Evolutionary conservation across 306 rosid species (phyloP), one percentile per base, ranked within the genome.

Genomic region (Erythrophleum fordii): DNA sequence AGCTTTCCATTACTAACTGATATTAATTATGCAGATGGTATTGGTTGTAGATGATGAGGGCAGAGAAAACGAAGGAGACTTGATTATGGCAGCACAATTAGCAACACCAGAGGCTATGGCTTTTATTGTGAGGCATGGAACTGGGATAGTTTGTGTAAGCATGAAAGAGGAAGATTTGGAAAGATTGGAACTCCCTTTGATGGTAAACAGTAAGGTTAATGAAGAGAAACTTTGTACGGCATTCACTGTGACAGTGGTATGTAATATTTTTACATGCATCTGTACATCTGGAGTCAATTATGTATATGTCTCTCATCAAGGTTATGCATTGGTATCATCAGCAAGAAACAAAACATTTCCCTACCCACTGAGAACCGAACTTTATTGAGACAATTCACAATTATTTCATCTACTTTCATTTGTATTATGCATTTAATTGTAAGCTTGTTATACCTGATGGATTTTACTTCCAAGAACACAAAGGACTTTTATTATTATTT

Each of bases 31-130:
- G 85, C 91, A 93, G 98, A 81, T 90, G 87, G 98, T 93, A 42
- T 74, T 93, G 76, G 97, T 91, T 76, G 95, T 93, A 44, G 97
- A 93, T 52, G 98, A 91, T 8, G 98, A 93, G 85, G 95, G 91
- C 51, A 90, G 98, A 83, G 97, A 93, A 85, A 93, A 93, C 79
- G 98, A 93, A 84, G 98, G 98, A 79, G 98, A 93, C 85, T 64
- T 93, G 20, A 89, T 93, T 68, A 93, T 93, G 97, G 95, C 97
- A 11, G 97, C 98, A 12, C 68, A 90, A 81, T 35, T 92, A 81
- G 97, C 85, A 37, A 93, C 98, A 20, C 92, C 98, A 42, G 97
- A 93, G 83, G 97, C 98, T 73, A 91, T 93, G 98, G 98, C 98
- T 77, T 93, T 93, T 77, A 87, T 93, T 82, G 98, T 93, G 58